These are phyloP conservation scores for Gossypium aridum DNA, from an alignment of 441 rosid genomes.

Conservation along the genomic window DNA sequence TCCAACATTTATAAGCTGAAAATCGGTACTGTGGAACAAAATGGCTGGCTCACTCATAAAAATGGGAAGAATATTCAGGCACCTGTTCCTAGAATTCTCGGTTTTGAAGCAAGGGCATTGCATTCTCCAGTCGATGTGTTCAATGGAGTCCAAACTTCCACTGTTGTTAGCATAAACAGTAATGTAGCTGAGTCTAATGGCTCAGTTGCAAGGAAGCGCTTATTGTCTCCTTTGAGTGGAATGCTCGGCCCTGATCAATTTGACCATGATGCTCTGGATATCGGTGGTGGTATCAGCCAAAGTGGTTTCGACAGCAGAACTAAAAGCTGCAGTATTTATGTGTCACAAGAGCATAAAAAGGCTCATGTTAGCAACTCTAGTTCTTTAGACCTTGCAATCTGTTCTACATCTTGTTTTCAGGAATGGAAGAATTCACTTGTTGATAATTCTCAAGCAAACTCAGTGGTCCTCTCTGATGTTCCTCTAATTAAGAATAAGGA, in stretches of 20 bases:
- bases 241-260: constrained; percentile 39
- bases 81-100: constrained; percentile 38
- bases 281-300: constrained; percentile 20
- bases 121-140: constrained; percentile 21
- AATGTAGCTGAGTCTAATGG: constrained; percentile 27
- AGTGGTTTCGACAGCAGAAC: constrained; percentile 15
- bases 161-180: constrained; percentile 20
- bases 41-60: constrained; percentile 26
- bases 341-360: constrained; percentile 43
- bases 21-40: constrained; percentile 20
- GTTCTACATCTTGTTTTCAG: constrained; percentile 19
- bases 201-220: constrained; percentile 35
- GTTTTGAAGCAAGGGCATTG: constrained; percentile 35
- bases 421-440: constrained; percentile 22
- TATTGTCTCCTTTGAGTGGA: constrained; percentile 41
- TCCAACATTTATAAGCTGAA: constrained; percentile 18
- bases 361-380: constrained; percentile 34
- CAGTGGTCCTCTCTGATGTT: constrained; percentile 22
- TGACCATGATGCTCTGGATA: constrained; percentile 30
- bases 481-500: constrained; percentile 22
- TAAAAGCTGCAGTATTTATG: constrained; percentile 13
- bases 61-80: constrained; percentile 26
- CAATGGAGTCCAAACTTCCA: constrained; percentile 26
- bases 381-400: constrained; percentile 18
- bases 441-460: constrained; percentile 19